Percentiles rank a stretch among this genome's conserved stretches.
phyloP scores from a whole-genome alignment of 1,284 basidiomycete species.

The Ustilago xerochloae region DNA sequence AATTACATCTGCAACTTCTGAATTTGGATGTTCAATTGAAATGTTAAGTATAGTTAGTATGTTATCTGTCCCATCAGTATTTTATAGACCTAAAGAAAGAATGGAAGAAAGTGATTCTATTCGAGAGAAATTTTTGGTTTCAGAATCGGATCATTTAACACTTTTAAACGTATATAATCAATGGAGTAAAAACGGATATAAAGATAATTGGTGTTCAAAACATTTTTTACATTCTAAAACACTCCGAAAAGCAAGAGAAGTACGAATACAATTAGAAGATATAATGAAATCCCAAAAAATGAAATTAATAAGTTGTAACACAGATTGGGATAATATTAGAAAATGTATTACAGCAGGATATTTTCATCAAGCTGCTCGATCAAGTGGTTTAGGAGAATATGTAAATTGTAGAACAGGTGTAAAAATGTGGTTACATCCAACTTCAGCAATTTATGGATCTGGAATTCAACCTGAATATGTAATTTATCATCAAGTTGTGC shows the following conservation, averaged over 20 bases:
- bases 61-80: constrained; percentile 92
- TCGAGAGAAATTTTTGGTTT: constrained; percentile 96
- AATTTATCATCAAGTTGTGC: constrained; percentile 84
- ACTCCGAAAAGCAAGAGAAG: constrained; percentile 92
- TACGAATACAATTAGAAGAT: constrained; percentile 94
- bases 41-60: constrained; percentile 99
- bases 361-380: constrained; percentile 97
- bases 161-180: constrained; percentile 96
- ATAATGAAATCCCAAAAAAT: constrained; percentile 99
- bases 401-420: constrained; percentile 94
- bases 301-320: constrained; percentile 86
- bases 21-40: constrained; percentile 90
- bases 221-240: constrained; percentile 98
- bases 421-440: constrained; percentile 88
- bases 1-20: constrained; percentile 91
- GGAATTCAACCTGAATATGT: constrained; percentile 97
- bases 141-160: constrained; percentile 96
- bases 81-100: constrained; percentile 93
- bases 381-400: constrained; percentile 98
- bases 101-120: constrained; percentile 97
- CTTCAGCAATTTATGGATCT: constrained; percentile 92
- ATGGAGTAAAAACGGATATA: constrained; percentile 91
- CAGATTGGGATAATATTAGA: constrained; percentile 94
- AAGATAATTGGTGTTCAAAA: constrained; percentile 91
- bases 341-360: constrained; percentile 98